Evolutionary conservation across 768 basidiomycete species (phyloP), one percentile per base, ranked within the genome.

Genomic region (Boletus insuetus): DNA sequence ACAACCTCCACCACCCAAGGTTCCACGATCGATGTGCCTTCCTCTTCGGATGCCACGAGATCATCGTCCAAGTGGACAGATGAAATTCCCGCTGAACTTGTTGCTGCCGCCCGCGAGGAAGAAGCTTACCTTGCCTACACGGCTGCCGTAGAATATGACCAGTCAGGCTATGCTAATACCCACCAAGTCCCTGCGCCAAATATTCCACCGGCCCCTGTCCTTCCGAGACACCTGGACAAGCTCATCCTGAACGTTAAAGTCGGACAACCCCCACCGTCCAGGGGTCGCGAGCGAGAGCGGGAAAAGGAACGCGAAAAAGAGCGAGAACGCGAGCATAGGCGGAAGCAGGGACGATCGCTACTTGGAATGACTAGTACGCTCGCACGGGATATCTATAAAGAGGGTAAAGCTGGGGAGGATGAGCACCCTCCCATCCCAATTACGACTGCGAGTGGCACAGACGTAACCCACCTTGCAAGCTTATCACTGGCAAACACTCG

Each of bases 181-280:
- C 67, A 69, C 51, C 61, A 55, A 20, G 75, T 78, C 32, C 84
- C 87, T 12, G 82, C 86, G 2, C 90, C 93, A 17, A 84, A 84
- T 60, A 88, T 95, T 56, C 94, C 94, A 2, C 86, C 87, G 20
- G 94, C 97, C 3, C 94, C 97, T 1, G 76, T 80, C 2, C 79
- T 98, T 42, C 97, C 97, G 0, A 76, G 94, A 1, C 93, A 98
- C 65, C 76, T 99, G 40, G 95, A 98, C 66, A 94, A 94, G 64
- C 85, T 97, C 46, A 97, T 98, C 54, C 73, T 99, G 57, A 98
- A 98, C 54, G 68, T 70, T 11, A 73, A 62, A 62, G 70, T 46
- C 32, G 72, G 60, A 37, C 70, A 61, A 54, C 67, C 64, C 65
- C 78, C 61, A 60, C 72, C 56, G 22, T 61, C 55, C 58, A 51